phyloP scores from a whole-genome alignment of 805 yeast species.

The Suhomyces pyralidae region DNA sequence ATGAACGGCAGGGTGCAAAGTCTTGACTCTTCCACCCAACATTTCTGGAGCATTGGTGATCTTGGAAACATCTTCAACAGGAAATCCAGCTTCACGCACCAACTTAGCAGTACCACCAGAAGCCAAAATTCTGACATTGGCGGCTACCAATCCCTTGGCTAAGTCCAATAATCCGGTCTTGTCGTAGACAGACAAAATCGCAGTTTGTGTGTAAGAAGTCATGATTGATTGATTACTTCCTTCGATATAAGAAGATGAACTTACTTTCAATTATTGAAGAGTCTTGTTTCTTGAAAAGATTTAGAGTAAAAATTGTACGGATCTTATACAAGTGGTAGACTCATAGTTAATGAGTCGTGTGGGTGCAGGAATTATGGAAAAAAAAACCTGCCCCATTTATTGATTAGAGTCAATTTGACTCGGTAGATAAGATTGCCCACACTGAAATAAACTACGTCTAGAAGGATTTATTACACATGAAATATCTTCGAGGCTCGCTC shows the following conservation, averaged over 20 bases:
- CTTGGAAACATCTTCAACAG: conserved; percentile 91
- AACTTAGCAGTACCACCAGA: conserved; percentile 96
- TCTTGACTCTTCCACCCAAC: conserved; percentile 98
- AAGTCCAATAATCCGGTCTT: conserved; percentile 94
- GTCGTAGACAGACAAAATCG: conserved; percentile 94
- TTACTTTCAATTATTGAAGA: background rate
- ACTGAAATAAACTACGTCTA: background rate
- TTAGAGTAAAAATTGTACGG: background rate
- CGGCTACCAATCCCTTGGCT: conserved; percentile 89
- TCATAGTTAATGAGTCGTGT: background rate
- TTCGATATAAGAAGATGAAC: background rate
- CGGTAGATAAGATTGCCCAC: conserved; percentile 2
- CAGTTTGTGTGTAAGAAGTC: conserved; percentile 63
- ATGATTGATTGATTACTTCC: conserved; percentile 11
- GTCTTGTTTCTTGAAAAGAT: background rate
- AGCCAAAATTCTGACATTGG: conserved; percentile 88
- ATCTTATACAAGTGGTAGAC: background rate
- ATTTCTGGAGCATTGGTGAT: conserved; percentile 99
- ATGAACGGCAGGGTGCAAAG: conserved; percentile 97
- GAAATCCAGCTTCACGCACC: conserved; percentile 96
- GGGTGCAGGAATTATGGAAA: background rate
- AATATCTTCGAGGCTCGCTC: background rate
- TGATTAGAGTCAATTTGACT: conserved; percentile 4
- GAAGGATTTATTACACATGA: background rate
- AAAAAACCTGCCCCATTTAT: background rate